Conservation (phyloP, 73 alveolate species). For the Tetrahymena borealis region DNA sequence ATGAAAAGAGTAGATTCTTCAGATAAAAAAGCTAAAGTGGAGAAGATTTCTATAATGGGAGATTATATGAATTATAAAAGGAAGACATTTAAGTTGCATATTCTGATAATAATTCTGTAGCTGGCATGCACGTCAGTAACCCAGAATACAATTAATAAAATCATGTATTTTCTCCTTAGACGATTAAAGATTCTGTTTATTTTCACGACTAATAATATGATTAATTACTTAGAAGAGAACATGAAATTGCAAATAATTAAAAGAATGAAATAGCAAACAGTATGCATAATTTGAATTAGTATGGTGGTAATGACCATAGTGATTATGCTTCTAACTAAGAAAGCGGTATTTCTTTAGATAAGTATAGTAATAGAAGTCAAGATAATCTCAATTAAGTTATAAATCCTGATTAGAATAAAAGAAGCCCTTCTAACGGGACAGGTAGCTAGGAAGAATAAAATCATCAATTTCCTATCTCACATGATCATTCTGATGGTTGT, state of each 20-base stretch:
- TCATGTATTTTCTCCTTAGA: neutral
- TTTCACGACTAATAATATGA: neutral
- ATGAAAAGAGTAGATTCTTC: neutral
- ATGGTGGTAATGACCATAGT: neutral
- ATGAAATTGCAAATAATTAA: neutral
- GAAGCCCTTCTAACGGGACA: neutral
- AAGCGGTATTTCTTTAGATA: neutral
- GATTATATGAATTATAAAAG: neutral
- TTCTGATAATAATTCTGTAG: neutral
- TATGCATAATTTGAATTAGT: neutral
- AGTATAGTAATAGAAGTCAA: neutral
- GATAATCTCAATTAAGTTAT: too few relatives aligned
- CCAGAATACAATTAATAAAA: neutral
- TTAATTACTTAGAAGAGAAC: neutral
- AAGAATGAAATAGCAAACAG: neutral
- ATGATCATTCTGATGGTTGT: neutral
- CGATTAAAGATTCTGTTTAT: neutral
- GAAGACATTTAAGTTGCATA: neutral
- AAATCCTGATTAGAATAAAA: neutral
- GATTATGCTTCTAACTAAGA: neutral
- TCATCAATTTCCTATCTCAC: neutral
- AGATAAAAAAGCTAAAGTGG: neutral
- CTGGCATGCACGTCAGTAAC: neutral
- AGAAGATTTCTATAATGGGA: neutral
- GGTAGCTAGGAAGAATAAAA: neutral